phyloP scores from a whole-genome alignment of 2,329 filamentous ascomycete species.

The Fusarium bactridioides region DNA sequence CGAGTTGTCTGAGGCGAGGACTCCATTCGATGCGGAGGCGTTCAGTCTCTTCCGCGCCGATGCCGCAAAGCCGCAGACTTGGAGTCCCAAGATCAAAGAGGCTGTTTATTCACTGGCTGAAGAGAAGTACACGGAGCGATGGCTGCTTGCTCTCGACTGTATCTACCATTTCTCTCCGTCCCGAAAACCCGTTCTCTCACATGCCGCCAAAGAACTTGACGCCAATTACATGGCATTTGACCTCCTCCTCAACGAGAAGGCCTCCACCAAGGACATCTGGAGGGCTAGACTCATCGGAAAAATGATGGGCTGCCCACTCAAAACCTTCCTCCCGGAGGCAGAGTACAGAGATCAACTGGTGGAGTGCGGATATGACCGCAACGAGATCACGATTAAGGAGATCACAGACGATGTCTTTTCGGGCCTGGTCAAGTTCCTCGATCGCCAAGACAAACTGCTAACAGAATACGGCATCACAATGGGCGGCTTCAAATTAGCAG shows the following conservation, averaged over 20 bases:
- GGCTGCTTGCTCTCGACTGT: constrained; percentile 64
- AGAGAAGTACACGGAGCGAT: constrained; percentile 46
- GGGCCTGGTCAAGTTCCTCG: constrained; percentile 56
- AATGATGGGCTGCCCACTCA: constrained; percentile 57
- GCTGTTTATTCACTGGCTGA: constrained; percentile 42
- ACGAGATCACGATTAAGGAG: constrained; percentile 55
- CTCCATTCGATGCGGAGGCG: constrained; percentile 8
- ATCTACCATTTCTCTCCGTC: constrained; percentile 66
- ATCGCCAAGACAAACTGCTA: constrained; percentile 45
- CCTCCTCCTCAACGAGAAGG: constrained; percentile 51
- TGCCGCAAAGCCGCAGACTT: constrained; percentile 56
- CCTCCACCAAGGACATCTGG: constrained; percentile 42
- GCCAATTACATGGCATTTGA: constrained; percentile 65
- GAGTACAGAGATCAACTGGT: constrained; percentile 56
- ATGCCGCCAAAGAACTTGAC: constrained; percentile 50
- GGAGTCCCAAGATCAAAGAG: constrained; percentile 43
- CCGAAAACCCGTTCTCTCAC: constrained; percentile 54
- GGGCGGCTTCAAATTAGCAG: constrained; percentile 48
- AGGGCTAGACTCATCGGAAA: constrained; percentile 53
- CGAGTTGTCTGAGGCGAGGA: constrained; percentile 22
- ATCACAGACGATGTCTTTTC: constrained; percentile 62
- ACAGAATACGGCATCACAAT: constrained; percentile 48
- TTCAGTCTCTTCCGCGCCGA: constrained; percentile 57
- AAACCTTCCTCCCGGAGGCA: constrained; percentile 56
- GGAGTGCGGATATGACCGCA: constrained; percentile 55